phyloP scores from a whole-genome alignment of 768 basidiomycete genomes.

The Leccinellum albellum region DNA sequence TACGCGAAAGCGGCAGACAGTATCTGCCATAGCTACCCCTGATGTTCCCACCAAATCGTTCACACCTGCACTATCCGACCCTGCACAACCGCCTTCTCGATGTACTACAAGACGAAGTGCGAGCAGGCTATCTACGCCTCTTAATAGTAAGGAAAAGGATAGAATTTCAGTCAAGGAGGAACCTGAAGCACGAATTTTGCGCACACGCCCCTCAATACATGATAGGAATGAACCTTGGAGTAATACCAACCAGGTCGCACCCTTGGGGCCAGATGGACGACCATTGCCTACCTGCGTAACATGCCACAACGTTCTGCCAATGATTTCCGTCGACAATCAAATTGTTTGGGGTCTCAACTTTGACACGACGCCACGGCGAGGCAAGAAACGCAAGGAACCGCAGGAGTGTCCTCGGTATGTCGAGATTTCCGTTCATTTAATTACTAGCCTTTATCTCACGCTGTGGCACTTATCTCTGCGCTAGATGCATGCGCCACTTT shows the following conservation, averaged over 20 bases:
- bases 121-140: conserved; percentile 32
- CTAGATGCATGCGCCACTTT: conserved; percentile 74
- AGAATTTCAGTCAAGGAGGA: conserved; percentile 45
- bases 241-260: conserved; percentile 41
- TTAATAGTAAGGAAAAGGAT: conserved; percentile 37
- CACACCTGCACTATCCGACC: conserved; percentile 29
- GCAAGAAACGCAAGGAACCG: conserved; percentile 56
- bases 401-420: conserved; percentile 73
- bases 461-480: conserved; percentile 10
- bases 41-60: conserved; percentile 44
- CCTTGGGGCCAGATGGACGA: conserved; percentile 61
- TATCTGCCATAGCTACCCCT: conserved; percentile 40
- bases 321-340: conserved; percentile 71
- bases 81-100: conserved; percentile 26
- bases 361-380: conserved; percentile 42
- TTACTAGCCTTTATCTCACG: conserved; percentile 10
- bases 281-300: conserved; percentile 68
- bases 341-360: conserved; percentile 69
- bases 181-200: conserved; percentile 47
- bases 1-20: conserved; percentile 55
- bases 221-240: conserved; percentile 36
- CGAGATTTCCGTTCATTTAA: conserved; percentile 23
- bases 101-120: conserved; percentile 25
- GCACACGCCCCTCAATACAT: conserved; percentile 42
- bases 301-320: conserved; percentile 66